These are phyloP conservation scores for Neovahlkampfia damariscottae DNA, from an alignment of 78 protist genomes.

Conservation along the genomic window DNA sequence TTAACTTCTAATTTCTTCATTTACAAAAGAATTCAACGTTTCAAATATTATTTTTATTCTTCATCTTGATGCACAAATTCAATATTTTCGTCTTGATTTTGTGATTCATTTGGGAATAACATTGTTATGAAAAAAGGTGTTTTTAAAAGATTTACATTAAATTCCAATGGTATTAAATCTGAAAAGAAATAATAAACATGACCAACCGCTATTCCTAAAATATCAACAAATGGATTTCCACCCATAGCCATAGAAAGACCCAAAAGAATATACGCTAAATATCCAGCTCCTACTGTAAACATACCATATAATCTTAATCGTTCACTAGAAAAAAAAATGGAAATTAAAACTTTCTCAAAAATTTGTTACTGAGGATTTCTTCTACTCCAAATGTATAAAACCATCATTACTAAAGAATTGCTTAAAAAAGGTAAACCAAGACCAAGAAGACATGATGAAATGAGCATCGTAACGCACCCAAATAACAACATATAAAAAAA, in stretches of 20 bases:
- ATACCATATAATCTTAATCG: slow-evolving; percentile 2
- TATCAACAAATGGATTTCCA: background rate
- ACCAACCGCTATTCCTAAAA: background rate
- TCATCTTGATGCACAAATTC: background rate
- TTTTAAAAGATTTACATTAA: background rate
- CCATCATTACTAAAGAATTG: slow-evolving; percentile 1
- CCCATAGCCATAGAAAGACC: background rate
- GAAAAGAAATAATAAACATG: background rate
- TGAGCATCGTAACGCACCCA: slow-evolving; percentile 5
- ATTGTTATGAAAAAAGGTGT: background rate
- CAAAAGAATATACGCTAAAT: slow-evolving; percentile 9
- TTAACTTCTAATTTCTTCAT: too few relatives aligned
- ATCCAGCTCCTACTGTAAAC: slow-evolving; percentile 13
- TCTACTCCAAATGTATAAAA: slow-evolving; percentile 21
- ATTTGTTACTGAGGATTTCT: slow-evolving; percentile 15
- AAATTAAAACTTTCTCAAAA: too few relatives aligned
- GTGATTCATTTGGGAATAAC: background rate
- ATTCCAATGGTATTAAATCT: background rate
- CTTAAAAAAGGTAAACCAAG: slow-evolving; percentile 6
- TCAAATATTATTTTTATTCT: background rate
- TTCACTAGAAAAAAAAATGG: too few relatives aligned
- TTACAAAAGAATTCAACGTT: too few relatives aligned
- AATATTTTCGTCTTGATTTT: background rate
- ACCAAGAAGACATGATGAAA: background rate
- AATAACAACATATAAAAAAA: slow-evolving; percentile 7